Percentiles rank a stretch among this genome's conserved stretches.
These are phyloP conservation scores for Citrus australasica DNA, from an alignment of 345 rosid genomes.

Conservation along the genomic window DNA sequence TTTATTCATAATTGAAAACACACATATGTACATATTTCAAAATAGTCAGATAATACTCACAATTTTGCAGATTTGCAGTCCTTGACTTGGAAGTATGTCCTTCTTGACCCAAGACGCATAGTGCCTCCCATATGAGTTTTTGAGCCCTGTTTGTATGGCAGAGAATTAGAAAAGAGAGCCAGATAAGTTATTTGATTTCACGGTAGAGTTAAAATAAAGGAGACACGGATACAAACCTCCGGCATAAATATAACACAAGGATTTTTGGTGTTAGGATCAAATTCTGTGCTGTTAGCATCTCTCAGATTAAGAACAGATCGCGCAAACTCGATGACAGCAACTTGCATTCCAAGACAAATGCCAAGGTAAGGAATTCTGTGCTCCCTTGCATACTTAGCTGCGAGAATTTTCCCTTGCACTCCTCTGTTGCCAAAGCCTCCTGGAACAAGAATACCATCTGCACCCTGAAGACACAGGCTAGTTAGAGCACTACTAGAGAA, in stretches of 20 bases:
- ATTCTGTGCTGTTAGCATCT: constrained; percentile 93
- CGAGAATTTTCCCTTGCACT: constrained; percentile 85
- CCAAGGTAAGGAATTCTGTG: constrained; percentile 84
- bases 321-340: constrained; percentile 90
- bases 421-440: constrained; percentile 99
- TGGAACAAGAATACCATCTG: constrained; percentile 92
- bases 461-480: constrained; percentile 49
- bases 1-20: background rate
- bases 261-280: constrained; percentile 63
- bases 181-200: background rate
- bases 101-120: constrained; percentile 94
- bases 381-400: constrained; percentile 91
- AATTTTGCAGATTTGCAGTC: constrained; percentile 78
- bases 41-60: constrained; percentile 41
- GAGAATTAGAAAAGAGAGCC: background rate
- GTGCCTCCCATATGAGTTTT: constrained; percentile 97
- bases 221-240: constrained; percentile 46
- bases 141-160: constrained; percentile 56
- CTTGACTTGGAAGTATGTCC: constrained; percentile 53
- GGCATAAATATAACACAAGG: constrained; percentile 98
- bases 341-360: constrained; percentile 97
- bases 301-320: constrained; percentile 65
- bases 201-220: background rate
- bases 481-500: constrained; percentile 6
- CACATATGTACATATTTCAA: background rate